phyloP scores from a whole-genome alignment of 208 protist genomes.

The Porcisia deanei region DNA sequence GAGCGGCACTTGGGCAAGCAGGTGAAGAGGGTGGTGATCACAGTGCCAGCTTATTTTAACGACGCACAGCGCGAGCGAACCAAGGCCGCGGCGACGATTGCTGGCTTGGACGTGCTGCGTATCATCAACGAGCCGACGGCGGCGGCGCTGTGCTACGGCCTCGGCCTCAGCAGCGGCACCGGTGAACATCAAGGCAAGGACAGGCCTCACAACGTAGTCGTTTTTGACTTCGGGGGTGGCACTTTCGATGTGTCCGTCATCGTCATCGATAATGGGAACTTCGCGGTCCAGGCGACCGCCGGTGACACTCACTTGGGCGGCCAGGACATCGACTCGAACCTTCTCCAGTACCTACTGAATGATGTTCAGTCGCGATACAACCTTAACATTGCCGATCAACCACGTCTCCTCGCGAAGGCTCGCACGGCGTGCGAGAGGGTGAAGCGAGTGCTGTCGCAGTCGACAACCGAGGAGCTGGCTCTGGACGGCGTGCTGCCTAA shows the following conservation, averaged over 20 bases:
- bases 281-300: conserved; percentile 98
- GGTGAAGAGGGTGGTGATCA: conserved; percentile 97
- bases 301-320: conserved; percentile 99
- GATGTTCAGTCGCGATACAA: conserved; percentile 95
- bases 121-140: conserved; percentile 99
- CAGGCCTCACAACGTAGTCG: conserved; percentile 88
- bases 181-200: conserved; percentile 39
- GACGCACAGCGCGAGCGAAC: conserved; percentile 97
- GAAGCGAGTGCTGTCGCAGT: conserved; percentile 96
- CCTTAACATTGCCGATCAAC: conserved; percentile 41
- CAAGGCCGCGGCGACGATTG: conserved; percentile 97
- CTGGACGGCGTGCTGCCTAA: conserved; percentile 95
- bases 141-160: conserved; percentile 98
- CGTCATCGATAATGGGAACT: conserved; percentile 96
- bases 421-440: conserved; percentile 87
- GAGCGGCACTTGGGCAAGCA: conserved; percentile 88
- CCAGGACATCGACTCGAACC: conserved; percentile 97
- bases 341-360: conserved; percentile 94
- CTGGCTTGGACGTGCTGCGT: conserved; percentile 97
- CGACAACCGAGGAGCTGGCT: conserved; percentile 90
- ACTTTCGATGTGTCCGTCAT: conserved; percentile 99
- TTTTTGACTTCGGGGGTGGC: conserved; percentile 99
- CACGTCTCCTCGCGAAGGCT: conserved; percentile 56
- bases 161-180: conserved; percentile 88
- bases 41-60: conserved; percentile 99